Conservation (phyloP, 23 red algal genomes). For the Gracilariopsis chorda region DNA sequence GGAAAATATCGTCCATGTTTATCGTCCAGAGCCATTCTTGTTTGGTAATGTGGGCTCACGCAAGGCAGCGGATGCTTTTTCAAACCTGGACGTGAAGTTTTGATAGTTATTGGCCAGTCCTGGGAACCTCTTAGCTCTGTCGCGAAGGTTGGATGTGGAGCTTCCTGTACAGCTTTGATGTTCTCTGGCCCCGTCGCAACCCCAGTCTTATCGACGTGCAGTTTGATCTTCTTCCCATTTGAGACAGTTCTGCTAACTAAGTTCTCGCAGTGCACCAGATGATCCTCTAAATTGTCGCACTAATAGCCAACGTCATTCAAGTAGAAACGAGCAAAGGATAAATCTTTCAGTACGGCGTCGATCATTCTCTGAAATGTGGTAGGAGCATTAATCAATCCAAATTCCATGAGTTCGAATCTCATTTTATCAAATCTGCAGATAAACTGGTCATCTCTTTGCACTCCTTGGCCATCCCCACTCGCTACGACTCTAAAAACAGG, state of each 20-base stretch:
- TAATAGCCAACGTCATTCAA: neutral
- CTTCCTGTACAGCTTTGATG: neutral
- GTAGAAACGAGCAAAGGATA: neutral
- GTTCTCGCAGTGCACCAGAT: neutral
- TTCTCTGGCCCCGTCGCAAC: neutral
- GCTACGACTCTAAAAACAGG: neutral
- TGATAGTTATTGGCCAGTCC: neutral
- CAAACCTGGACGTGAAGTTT: neutral
- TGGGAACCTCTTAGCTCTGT: neutral
- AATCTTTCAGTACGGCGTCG: neutral
- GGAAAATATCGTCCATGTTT: neutral
- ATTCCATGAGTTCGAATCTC: neutral
- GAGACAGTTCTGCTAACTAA: neutral
- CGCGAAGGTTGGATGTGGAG: neutral
- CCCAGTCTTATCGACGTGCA: neutral
- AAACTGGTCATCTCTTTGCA: neutral
- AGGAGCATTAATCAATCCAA: neutral
- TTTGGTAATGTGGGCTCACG: neutral
- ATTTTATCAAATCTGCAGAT: neutral
- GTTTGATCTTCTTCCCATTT: neutral
- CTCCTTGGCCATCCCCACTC: neutral
- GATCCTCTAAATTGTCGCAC: neutral
- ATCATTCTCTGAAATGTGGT: conserved; percentile 30
- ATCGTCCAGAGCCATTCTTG: neutral
- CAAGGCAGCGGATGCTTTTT: neutral